Evolutionary conservation across 2,329 filamentous ascomycete species (phyloP), one percentile per base, ranked within the genome.

Genomic region (Apiospora hydei): DNA sequence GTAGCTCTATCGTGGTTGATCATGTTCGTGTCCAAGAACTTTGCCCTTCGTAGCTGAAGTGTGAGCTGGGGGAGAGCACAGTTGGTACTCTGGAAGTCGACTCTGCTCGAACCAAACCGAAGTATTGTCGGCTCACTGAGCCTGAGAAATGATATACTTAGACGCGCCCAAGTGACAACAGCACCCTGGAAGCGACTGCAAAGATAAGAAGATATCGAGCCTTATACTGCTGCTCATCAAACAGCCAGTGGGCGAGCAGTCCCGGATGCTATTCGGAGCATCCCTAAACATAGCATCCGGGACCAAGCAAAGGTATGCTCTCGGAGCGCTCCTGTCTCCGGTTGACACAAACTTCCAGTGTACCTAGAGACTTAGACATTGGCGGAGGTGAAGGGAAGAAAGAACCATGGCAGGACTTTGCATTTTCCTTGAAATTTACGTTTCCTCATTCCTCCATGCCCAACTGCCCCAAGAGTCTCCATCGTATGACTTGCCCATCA

Each of bases 401-500:
- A 5, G 8, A n/a, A 41, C 24, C 21, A 41, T 64, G 30, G 21
- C 10, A 13, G 26, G n/a, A 30, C 57, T 41, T 64, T 8, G 2
- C 57, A 41, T 41, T 6, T 21, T 38, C 5, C 30, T 38, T 1
- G 30, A 14, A 10, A 2, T 41, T 41, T 14, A 34, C 57, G 41
- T 34, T 41, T 41, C 14, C 57, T 24, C 2, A 41, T n/a, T 2
- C 30, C 57, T 51, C 49, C 34, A 64, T 41, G 18, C 41, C 18
- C 7, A 13, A 61, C 16, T 4, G 10, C 30, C 38, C 1, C 53
- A 18, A 4, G 3, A 5, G 21, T 41, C 57, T 41, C 57, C 34
- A 41, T 64, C 57, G 57, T 64, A 64, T 21, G 57, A 64, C 34
- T 6, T 41, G 30, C 21, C n/a, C 57, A 64, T 64, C 57, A 4